phyloP scores from a whole-genome alignment of 768 basidiomycete species.

The Podaxis rugospora region DNA sequence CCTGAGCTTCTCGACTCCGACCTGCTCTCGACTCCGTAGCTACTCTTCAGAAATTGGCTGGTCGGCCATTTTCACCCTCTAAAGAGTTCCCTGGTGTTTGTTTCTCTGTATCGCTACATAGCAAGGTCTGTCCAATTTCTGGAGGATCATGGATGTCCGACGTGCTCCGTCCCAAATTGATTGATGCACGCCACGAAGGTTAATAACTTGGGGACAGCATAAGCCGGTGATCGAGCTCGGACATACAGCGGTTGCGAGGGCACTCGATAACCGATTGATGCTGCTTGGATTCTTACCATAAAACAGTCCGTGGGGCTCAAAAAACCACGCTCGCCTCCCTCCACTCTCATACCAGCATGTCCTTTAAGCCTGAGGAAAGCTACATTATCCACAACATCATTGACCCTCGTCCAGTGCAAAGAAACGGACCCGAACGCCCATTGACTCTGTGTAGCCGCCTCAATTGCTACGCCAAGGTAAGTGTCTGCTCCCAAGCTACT shows the following conservation, averaged over 20 bases:
- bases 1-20: too few species aligned
- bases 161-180: too few species aligned
- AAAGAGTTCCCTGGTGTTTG: too few species aligned
- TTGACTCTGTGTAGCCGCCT: not conserved
- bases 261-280: not conserved
- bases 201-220: not conserved
- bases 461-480: slow-evolving; percentile 4
- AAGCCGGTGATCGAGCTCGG: not conserved
- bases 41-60: too few species aligned
- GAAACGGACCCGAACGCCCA: slow-evolving; percentile 7
- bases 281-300: not conserved
- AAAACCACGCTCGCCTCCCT: not conserved
- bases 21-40: too few species aligned
- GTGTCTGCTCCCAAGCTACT: not conserved
- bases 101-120: too few species aligned
- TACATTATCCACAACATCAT: slow-evolving; percentile 8
- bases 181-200: not conserved
- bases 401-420: slow-evolving; percentile 7
- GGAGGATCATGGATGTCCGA: too few species aligned
- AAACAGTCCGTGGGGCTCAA: not conserved
- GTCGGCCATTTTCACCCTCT: too few species aligned
- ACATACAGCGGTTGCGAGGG: not conserved
- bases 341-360: not conserved
- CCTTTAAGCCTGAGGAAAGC: slow-evolving; percentile 5
- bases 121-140: too few species aligned